phyloP scores from a whole-genome alignment of 805 yeast genomes.

The Clavispora asparagi region DNA sequence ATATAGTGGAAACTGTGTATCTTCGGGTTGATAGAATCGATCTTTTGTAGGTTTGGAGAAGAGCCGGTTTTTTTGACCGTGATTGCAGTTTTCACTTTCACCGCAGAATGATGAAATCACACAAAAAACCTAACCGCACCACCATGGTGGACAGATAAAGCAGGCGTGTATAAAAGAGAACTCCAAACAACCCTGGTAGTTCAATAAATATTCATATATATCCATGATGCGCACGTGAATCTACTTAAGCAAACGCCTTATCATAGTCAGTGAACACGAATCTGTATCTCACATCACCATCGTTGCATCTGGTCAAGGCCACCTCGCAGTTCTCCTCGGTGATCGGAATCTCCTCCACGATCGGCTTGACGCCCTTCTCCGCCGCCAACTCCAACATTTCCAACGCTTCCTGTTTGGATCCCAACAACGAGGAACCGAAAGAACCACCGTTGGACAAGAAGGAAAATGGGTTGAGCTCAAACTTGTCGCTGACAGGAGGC shows the following conservation, averaged over 20 bases:
- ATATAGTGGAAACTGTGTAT: no score
- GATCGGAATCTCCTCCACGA: slow-evolving; percentile 58
- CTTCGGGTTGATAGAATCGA: no score
- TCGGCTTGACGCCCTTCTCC: slow-evolving; percentile 51
- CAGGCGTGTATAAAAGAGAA: background rate
- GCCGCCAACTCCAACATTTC: slow-evolving; percentile 65
- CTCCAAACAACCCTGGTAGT: background rate
- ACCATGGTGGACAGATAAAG: background rate
- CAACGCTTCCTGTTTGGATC: slow-evolving; percentile 57
- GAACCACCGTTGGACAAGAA: slow-evolving; percentile 47
- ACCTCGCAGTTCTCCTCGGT: slow-evolving; percentile 46
- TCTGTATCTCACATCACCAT: slow-evolving; percentile 60
- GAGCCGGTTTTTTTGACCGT: background rate
- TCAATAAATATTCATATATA: background rate
- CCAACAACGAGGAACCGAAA: slow-evolving; percentile 57
- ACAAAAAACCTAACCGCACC: background rate
- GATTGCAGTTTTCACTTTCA: no score
- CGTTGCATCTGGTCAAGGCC: slow-evolving; percentile 50
- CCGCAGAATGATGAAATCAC: background rate
- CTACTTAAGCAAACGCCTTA: slow-evolving; percentile 29
- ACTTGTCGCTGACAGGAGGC: slow-evolving; percentile 43
- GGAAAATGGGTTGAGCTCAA: slow-evolving; percentile 45
- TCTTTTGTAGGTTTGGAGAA: no score
- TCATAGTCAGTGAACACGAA: slow-evolving; percentile 56
- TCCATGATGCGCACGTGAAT: background rate